Evolutionary conservation across 345 rosid genomes (phyloP), one percentile per base, ranked within the genome.

Genomic region (Aquilaria yunnanensis): DNA sequence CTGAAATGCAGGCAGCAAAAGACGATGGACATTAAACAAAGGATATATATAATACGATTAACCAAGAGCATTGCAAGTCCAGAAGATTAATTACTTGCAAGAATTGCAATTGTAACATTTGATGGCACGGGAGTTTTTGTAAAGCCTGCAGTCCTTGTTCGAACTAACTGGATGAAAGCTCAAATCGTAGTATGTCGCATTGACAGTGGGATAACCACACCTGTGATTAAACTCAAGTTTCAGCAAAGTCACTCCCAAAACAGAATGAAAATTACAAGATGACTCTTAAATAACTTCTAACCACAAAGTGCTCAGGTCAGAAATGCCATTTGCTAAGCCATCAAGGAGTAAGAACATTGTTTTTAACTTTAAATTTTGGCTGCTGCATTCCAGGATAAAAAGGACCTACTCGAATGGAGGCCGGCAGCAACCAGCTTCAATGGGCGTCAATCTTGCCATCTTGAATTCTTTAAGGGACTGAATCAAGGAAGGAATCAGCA

Each of bases 401-500:
- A 72, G 61, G 6, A 61, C 72, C 32, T 84, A 93, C 96, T 85
- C 92, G 14, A 92, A 89, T 67, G 98, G 98, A 10, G 98, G 97
- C 63, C 83, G 74, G 73, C 97, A 90, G 77, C 98, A 90, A 69
- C 98, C 96, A 55, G 89, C 93, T 82, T 93, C 98, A 61, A 93
- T 83, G 0, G 98, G 90, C 5, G 80, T 84, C 70, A 93, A 68
- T 51, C 84, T 81, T 51, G 92, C 97, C 8, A 78, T 80, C 66
- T 89, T 90, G 57, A 74, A 84, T 67, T 81, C 82, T 72, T 77
- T 86, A 12, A 77, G 82, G 5, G 84, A 83, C 98, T 93, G 85
- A 51, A 70, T 68, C 32, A 23, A 37, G 8, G 23, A 23, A 58
- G 61, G 50, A 55, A 53, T 59, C 51, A 16, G 60, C 62, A 67